phyloP scores from a whole-genome alignment of 75 land plant genomes.

The Cupressus sempervirens region DNA sequence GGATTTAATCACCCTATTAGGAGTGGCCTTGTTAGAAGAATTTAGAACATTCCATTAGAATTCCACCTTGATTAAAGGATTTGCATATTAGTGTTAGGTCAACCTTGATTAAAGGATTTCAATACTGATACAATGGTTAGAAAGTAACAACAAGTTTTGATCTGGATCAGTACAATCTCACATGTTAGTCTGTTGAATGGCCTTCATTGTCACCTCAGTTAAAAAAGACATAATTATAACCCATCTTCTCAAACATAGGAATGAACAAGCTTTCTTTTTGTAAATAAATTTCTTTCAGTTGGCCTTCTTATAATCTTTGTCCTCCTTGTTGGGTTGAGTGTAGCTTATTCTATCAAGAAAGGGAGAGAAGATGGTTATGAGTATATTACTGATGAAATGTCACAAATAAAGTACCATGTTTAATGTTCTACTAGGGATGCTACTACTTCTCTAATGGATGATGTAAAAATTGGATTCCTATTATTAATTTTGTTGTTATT shows the following conservation, averaged over 20 bases:
- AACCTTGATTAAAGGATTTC: no score
- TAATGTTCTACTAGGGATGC: neutral
- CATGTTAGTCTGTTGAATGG: no score
- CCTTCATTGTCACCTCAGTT: no score
- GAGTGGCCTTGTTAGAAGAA: no score
- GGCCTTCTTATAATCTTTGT: neutral
- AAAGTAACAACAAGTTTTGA: no score
- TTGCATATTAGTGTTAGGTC: no score
- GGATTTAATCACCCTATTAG: no score
- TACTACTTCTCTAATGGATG: neutral
- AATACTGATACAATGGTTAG: no score
- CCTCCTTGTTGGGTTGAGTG: neutral
- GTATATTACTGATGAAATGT: neutral
- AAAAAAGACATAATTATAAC: neutral
- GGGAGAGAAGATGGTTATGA: neutral
- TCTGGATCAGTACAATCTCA: no score
- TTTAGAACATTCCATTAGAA: no score
- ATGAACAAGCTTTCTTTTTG: neutral
- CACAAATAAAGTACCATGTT: neutral
- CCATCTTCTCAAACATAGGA: neutral
- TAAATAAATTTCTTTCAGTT: neutral
- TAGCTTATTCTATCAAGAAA: constrained; percentile 2
- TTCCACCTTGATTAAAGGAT: no score
- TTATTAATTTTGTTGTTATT: neutral
- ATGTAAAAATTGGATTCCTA: neutral